These are phyloP conservation scores for Oryza rufipogon DNA, from an alignment of 176 grass and related monocot genomes.

Conservation along the genomic window DNA sequence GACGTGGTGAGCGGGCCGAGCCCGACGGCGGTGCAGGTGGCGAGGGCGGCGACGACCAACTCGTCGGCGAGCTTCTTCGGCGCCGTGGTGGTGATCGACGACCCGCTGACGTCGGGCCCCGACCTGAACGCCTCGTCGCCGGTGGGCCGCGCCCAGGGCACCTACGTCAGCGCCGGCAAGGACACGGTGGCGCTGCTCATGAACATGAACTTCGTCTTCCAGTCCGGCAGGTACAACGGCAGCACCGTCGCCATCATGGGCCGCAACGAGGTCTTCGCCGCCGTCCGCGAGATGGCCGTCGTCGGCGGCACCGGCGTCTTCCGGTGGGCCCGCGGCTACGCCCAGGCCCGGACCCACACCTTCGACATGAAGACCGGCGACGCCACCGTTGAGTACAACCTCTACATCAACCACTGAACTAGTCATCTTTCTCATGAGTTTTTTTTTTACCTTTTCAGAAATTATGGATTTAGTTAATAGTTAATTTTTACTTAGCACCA, in stretches of 20 bases:
- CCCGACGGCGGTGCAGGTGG: constrained; percentile 53
- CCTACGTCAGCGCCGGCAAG: constrained; percentile 50
- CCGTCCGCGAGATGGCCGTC: constrained; percentile 61
- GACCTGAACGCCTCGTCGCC: constrained; percentile 22
- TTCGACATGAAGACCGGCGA: constrained; percentile 41
- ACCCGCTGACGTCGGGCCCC: constrained; percentile 57
- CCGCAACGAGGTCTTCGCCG: constrained; percentile 43
- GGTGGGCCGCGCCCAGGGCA: constrained; percentile 60
- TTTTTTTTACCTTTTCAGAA: too few relatives aligned
- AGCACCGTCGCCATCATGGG: constrained; percentile 62
- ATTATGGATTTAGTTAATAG: too few relatives aligned
- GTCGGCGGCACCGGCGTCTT: constrained; percentile 64
- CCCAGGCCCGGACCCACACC: constrained; percentile 44
- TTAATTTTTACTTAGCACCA: too few relatives aligned
- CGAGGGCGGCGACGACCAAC: constrained; percentile 1
- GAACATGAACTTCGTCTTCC: constrained; percentile 68
- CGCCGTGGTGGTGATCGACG: constrained; percentile 61
- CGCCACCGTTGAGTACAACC: constrained; percentile 70
- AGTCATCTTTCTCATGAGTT: background rate
- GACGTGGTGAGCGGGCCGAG: constrained; percentile 58
- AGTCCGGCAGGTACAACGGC: constrained; percentile 51
- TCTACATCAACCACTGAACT: constrained; percentile 47
- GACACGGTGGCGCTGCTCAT: constrained; percentile 39
- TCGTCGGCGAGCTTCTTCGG: constrained; percentile 52
- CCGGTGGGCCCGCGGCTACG: constrained; percentile 54